phyloP scores from a whole-genome alignment of 129 eudicot genomes.

The Saposhnikovia divaricata region DNA sequence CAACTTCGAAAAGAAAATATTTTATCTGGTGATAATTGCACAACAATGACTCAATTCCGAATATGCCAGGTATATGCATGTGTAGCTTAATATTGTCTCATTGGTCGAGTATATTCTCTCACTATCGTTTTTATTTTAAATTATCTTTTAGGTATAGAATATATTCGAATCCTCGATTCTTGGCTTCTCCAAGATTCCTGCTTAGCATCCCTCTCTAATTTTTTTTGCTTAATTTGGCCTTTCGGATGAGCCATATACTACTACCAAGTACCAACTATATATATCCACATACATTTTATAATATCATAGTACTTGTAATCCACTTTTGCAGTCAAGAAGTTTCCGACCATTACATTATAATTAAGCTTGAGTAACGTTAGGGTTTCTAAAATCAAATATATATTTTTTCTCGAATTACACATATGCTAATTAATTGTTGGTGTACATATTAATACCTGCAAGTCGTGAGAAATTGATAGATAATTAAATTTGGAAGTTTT shows the following conservation, averaged over 20 bases:
- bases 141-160: background rate
- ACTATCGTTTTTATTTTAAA: background rate
- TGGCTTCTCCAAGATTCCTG: background rate
- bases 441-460: too few species aligned
- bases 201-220: background rate
- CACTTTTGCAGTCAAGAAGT: too few species aligned
- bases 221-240: background rate
- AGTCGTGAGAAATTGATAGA: too few species aligned
- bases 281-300: background rate
- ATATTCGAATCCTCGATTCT: slow-evolving; percentile 9
- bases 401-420: too few species aligned
- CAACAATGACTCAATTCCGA: background rate
- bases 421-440: too few species aligned
- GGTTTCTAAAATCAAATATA: too few species aligned
- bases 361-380: too few species aligned
- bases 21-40: background rate
- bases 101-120: slow-evolving; percentile 2
- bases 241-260: background rate
- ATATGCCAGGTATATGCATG: background rate
- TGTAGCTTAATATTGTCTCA: background rate
- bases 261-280: background rate
- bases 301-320: too few species aligned
- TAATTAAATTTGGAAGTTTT: too few species aligned
- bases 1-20: background rate
- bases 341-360: too few species aligned